Conservation (phyloP, 2,329 filamentous ascomycete genomes). For the Sarocladium brachiariae region DNA sequence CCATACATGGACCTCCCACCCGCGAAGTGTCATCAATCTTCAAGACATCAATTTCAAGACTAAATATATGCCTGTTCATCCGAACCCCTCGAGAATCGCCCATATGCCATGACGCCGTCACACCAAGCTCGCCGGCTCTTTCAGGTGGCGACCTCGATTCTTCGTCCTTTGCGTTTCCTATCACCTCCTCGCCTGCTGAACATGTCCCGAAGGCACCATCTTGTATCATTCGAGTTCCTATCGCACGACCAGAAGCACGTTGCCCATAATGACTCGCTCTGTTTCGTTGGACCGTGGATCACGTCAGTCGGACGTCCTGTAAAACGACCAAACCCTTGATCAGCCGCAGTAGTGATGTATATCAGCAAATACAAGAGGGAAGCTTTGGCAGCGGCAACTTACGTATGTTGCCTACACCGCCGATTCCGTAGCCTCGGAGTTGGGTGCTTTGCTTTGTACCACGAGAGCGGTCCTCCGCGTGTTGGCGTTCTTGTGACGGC, state of each 20-base stretch:
- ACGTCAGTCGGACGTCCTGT: conserved; percentile 19
- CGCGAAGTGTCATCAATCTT: too few species aligned
- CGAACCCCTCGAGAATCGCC: too few species aligned
- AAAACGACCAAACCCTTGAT: neutral
- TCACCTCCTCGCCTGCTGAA: conserved; percentile 1
- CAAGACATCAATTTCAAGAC: too few species aligned
- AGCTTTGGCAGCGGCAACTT: conserved; percentile 16
- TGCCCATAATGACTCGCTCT: neutral
- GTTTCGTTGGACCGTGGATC: conserved; percentile 15
- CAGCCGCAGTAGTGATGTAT: too few species aligned
- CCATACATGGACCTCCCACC: too few species aligned
- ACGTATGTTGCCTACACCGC: conserved; percentile 33
- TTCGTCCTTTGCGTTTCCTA: neutral
- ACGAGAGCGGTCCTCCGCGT: too few species aligned
- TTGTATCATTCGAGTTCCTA: neutral
- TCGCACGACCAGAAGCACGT: conserved; percentile 1
- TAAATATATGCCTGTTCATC: too few species aligned
- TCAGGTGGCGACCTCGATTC: neutral
- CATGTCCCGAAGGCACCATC: neutral
- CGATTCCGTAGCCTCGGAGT: conserved; percentile 31
- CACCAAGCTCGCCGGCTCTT: neutral
- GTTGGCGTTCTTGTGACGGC: too few species aligned
- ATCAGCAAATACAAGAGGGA: too few species aligned
- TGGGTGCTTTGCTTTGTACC: conserved; percentile 15
- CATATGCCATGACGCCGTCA: too few species aligned